Base-by-base conservation (phyloP, 1,284 basidiomycete genomes). In the Afroboletus lepidellus region DNA sequence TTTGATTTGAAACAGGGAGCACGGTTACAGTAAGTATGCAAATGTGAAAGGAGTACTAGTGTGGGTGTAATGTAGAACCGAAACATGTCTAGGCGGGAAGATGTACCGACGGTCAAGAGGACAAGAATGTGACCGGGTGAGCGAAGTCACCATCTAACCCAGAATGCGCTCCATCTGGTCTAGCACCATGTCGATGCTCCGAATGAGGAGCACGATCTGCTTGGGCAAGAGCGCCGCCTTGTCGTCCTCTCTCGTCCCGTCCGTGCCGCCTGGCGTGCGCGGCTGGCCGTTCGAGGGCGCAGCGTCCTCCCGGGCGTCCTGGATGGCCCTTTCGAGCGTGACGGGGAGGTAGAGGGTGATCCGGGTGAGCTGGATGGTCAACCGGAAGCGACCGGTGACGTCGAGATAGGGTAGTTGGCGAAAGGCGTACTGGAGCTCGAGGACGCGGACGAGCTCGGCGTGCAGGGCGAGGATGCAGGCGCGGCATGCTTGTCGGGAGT, bases 331-430 rank as follows among this genome's bases (percentile, higher is more conserved):
- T 64, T 93, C 91, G 23, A 94, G 77, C 1, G 81, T 85, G 57
- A 92, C 78, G 3, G 91, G 91, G 8, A 92, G 79, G 49, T 77
- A 80, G 51, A 94, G 77, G 13, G 89, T 88, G 60, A 92, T 85
- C n/a, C 90, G 79, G 2, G 86, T 87, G 45, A 94, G 78, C 58
- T 88, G 85, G 30, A 92, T 79, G 15, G 87, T 87, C 24, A 93
- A 74, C 6, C 88, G 79, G 2, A 85, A 83, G 13, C 91, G 83
- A n/a, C 87, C 85, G 42, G 84, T 75, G 54, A 94, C 72, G 66
- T 92, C 87, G 59, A 92, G 81, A 64, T 91, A 92, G 9, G 87
- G 82, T 33, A 93, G 78, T 51, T 83, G 78, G 30, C 85, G 81
- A 56, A 94, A 84, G 5, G 82, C 80, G 58, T 85, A 81, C 61